A percentile compares a stretch with the other conserved stretches of the same genome.
Conservation (phyloP, 2,329 filamentous ascomycete species). For the Penicillium sp. region DNA sequence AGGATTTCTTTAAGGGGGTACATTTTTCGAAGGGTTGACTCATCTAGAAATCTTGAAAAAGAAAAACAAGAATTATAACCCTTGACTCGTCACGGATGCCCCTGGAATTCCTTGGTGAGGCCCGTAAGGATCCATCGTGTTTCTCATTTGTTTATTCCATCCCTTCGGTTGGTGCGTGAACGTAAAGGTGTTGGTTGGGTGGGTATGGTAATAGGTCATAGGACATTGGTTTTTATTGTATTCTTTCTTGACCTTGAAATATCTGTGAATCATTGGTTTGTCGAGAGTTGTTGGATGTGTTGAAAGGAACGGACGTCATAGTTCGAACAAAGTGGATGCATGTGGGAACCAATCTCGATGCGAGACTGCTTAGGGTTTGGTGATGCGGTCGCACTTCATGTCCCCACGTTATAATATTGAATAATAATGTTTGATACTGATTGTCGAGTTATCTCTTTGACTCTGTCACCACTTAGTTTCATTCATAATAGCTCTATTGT, state of each 20-base stretch:
- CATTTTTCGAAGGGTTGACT: constrained; percentile 21
- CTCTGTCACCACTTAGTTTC: background rate
- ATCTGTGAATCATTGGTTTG: background rate
- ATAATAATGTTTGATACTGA: background rate
- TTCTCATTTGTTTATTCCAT: constrained; percentile 15
- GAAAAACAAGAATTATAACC: background rate
- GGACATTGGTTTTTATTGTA: background rate
- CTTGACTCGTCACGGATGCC: constrained; percentile 16
- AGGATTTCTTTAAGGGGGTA: constrained; percentile 16
- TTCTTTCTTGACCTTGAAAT: background rate
- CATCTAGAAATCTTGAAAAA: constrained; percentile 2
- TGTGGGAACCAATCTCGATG: constrained; percentile 12
- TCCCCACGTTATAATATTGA: background rate
- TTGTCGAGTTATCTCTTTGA: background rate
- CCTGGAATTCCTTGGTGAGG: constrained; percentile 17
- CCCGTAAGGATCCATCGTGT: constrained; percentile 18
- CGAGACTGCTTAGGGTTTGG: constrained; percentile 17
- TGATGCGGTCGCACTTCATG: constrained; percentile 10
- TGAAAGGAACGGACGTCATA: constrained; percentile 11
- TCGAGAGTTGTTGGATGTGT: background rate
- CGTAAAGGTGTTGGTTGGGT: constrained; percentile 7
- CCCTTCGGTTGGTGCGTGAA: constrained; percentile 27
- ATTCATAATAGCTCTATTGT: background rate
- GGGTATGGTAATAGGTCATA: constrained; percentile 12
- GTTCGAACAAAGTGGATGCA: background rate